A percentile compares a stretch with the other conserved stretches of the same genome.
Conservation (phyloP, 2,329 filamentous ascomycete species). For the Colletotrichum sp. region DNA sequence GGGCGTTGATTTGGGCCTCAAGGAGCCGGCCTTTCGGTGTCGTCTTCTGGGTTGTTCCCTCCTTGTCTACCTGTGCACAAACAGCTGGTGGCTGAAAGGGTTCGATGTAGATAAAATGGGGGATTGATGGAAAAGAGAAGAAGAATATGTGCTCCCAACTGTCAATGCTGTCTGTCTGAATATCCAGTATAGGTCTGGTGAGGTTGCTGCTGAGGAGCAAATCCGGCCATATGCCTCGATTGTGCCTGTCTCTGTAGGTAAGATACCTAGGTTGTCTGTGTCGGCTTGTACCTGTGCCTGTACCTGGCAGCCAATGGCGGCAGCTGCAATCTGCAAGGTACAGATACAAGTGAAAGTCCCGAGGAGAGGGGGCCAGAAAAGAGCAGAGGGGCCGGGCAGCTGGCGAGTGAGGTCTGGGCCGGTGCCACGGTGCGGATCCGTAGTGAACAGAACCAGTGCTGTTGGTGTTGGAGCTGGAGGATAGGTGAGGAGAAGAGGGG, state of each 20-base stretch:
- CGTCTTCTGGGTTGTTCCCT: neutral
- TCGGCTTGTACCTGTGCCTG: neutral
- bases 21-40: neutral
- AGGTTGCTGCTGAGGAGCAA: neutral
- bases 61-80: neutral
- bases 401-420: neutral
- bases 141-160: neutral
- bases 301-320: neutral
- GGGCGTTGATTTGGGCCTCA: neutral
- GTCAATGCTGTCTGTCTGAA: neutral
- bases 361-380: neutral
- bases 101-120: neutral
- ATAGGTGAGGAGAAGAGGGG: neutral
- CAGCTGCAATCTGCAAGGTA: neutral
- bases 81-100: neutral
- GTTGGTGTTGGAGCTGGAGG: neutral
- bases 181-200: neutral
- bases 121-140: neutral
- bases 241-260: neutral
- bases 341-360: neutral
- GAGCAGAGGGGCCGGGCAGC: neutral
- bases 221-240: neutral
- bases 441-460: neutral
- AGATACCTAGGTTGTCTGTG: neutral
- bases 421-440: neutral